Evolutionary conservation across 2,329 filamentous ascomycete species (phyloP).

Genomic region (Epichloe hybrida): DNA sequence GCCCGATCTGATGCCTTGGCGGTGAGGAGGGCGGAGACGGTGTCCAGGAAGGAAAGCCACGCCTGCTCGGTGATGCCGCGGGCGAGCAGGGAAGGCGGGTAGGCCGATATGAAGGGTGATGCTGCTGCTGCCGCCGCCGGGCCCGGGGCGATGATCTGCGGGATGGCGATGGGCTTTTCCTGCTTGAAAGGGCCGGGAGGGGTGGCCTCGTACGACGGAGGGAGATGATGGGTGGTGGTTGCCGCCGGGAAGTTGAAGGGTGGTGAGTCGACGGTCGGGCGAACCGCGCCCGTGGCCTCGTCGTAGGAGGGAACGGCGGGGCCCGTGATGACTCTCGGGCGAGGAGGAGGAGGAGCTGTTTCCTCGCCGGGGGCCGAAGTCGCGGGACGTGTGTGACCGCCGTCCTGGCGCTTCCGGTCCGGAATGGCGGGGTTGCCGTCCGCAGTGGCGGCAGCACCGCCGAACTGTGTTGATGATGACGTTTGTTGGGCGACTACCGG

Average conservation of each 20-base stretch:
- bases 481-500: too few species aligned
- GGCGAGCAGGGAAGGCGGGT: constrained; percentile 22
- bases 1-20: constrained; percentile 31
- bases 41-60: constrained; percentile 23
- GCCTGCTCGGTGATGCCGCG: constrained; percentile 23
- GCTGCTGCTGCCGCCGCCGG: constrained; percentile 13
- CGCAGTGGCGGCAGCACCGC: background rate
- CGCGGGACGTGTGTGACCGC: background rate
- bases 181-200: constrained; percentile 2
- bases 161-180: constrained; percentile 24
- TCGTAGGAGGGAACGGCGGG: constrained; percentile 5
- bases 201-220: constrained; percentile 14
- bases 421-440: background rate
- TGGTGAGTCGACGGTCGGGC: constrained; percentile 6
- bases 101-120: constrained; percentile 24
- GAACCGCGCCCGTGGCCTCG: background rate
- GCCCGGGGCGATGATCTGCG: constrained; percentile 20
- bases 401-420: constrained; percentile 1
- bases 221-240: constrained; percentile 1
- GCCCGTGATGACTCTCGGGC: background rate
- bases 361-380: background rate
- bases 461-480: too few species aligned
- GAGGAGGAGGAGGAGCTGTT: too few species aligned
- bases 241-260: constrained; percentile 24
- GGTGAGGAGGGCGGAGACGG: constrained; percentile 31